A percentile compares a stretch with the other conserved stretches of the same genome.
Evolutionary conservation across 2,329 filamentous ascomycete genomes (phyloP).

Genomic region (Curvularia verruculosa): DNA sequence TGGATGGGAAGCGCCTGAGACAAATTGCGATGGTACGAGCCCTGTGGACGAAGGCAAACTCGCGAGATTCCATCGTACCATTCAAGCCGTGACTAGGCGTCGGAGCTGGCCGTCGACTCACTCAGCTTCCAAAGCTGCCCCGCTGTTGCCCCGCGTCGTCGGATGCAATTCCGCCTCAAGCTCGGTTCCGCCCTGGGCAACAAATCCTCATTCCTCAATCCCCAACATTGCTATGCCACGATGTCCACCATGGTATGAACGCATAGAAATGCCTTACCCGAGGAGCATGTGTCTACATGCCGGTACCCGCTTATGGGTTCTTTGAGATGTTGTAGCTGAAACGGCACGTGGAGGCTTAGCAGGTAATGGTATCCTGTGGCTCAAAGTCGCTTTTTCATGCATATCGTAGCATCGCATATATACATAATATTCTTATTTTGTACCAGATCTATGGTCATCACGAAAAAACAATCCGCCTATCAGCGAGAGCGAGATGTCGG

Average conservation of each 20-base stretch:
- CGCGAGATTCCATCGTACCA: background rate
- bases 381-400: background rate
- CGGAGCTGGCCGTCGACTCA: slow-evolving; percentile 30
- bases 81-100: slow-evolving; percentile 19
- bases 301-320: background rate
- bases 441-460: background rate
- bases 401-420: background rate
- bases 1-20: background rate
- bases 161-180: slow-evolving; percentile 1
- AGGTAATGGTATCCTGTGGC: background rate
- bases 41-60: background rate
- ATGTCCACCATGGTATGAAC: background rate
- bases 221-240: background rate
- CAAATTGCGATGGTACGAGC: background rate
- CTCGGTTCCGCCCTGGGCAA: background rate
- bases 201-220: background rate
- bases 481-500: background rate
- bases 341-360: slow-evolving; percentile 16
- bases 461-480: background rate
- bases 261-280: background rate
- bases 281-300: background rate
- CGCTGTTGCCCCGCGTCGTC: slow-evolving; percentile 15
- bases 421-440: background rate
- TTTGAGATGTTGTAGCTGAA: slow-evolving; percentile 5
- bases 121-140: slow-evolving; percentile 13